A percentile compares a stretch with the other conserved stretches of the same genome.
Evolutionary conservation across 495 filamentous ascomycete genomes (phyloP).

Genomic region (Trichoderma reesei): DNA sequence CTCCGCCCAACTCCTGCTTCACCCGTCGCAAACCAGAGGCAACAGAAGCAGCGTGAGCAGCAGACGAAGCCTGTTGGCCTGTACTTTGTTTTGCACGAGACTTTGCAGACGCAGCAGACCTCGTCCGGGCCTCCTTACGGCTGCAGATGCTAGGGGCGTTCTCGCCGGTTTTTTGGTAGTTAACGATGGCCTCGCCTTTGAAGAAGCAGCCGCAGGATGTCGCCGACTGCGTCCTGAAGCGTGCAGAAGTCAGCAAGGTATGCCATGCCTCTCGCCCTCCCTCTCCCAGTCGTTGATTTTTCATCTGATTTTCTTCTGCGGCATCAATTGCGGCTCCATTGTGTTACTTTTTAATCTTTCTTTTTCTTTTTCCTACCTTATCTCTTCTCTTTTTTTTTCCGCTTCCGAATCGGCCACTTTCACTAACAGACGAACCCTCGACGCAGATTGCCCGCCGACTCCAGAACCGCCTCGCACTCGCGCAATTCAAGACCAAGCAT

Average conservation of each 20-base stretch:
- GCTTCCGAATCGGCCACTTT: conserved; percentile 11
- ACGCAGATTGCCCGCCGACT: conserved; percentile 79
- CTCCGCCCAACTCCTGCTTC: not conserved
- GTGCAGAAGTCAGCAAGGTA: conserved; percentile 82
- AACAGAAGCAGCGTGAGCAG: not conserved
- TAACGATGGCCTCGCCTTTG: conserved; percentile 46
- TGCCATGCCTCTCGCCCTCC: conserved; percentile 16
- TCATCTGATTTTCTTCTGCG: not conserved
- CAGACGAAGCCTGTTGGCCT: not conserved
- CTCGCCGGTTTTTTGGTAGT: not conserved
- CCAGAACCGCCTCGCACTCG: conserved; percentile 85
- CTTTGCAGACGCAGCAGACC: not conserved
- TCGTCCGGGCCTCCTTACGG: not conserved
- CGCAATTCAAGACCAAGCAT: conserved; percentile 92
- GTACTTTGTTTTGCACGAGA: not conserved
- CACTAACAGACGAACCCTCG: conserved; percentile 10
- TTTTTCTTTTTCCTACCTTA: conserved; percentile 1
- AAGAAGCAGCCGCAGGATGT: conserved; percentile 56
- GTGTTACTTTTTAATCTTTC: not conserved
- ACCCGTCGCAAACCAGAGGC: not conserved
- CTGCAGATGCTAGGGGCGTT: not conserved
- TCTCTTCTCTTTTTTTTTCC: not conserved
- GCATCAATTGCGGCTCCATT: not conserved
- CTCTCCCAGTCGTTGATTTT: not conserved
- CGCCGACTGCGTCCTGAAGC: conserved; percentile 57